Conservation (phyloP, 345 rosid species). For the Eucalyptus brandiana region DNA sequence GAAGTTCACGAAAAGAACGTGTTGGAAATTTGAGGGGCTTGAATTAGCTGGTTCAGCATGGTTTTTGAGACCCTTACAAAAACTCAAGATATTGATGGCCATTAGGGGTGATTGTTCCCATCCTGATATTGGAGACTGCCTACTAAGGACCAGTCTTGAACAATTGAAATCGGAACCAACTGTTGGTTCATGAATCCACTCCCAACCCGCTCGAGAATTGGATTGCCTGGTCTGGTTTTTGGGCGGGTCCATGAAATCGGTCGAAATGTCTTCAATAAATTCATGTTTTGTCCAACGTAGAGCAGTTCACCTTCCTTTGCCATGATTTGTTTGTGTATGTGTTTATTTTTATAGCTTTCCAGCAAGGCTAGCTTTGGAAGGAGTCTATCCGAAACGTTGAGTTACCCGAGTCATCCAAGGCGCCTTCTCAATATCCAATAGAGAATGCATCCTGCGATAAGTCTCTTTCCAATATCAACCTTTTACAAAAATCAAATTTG, state of each 20-base stretch:
- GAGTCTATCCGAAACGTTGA: neutral
- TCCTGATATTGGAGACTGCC: neutral
- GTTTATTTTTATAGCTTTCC: neutral
- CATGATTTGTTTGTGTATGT: neutral
- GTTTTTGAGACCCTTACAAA: neutral
- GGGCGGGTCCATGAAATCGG: fast-evolving
- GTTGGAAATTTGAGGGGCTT: neutral
- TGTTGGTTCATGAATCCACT: neutral
- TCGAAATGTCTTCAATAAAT: neutral
- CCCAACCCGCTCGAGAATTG: neutral
- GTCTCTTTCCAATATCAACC: neutral
- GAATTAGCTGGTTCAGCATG: neutral
- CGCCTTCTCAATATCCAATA: neutral
- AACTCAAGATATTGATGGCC: neutral
- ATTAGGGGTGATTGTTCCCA: neutral
- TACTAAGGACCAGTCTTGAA: neutral
- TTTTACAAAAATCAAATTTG: neutral
- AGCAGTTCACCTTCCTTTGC: neutral
- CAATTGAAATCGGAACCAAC: too few relatives aligned
- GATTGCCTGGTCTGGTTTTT: fast-evolving
- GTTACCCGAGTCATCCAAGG: neutral
- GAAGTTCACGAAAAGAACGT: neutral
- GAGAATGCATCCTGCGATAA: neutral
- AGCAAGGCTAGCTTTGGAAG: neutral
- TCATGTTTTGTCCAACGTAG: neutral